phyloP scores from a whole-genome alignment of 1,284 basidiomycete genomes.

The Microstroma glucosiphilum region DNA sequence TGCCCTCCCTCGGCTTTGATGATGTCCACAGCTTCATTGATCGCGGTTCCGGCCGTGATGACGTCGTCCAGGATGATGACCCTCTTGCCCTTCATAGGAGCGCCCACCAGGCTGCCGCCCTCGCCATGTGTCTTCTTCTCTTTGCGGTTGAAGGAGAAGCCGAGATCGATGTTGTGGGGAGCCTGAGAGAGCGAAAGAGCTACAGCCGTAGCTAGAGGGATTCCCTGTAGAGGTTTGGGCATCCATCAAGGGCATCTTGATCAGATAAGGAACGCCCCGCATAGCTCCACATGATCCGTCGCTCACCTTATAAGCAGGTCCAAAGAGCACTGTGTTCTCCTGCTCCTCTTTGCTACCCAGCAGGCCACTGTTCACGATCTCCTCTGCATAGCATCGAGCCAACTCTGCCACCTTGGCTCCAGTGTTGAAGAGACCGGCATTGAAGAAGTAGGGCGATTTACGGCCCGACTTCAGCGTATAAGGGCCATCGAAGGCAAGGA shows the following conservation, averaged over 20 bases:
- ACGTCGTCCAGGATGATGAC: conserved; percentile 86
- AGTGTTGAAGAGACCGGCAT: conserved; percentile 75
- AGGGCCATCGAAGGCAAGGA: conserved; percentile 47
- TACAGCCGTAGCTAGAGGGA: conserved; percentile 84
- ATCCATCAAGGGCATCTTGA: not conserved
- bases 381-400: conserved; percentile 74
- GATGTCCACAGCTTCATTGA: conserved; percentile 46
- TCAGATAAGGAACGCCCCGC: not conserved
- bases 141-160: conserved; percentile 88
- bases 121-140: conserved; percentile 95
- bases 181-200: conserved; percentile 63
- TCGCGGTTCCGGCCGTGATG: conserved; percentile 71
- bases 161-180: conserved; percentile 64
- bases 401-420: conserved; percentile 74
- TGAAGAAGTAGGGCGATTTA: conserved; percentile 92
- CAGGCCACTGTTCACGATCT: conserved; percentile 58
- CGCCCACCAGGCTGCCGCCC: conserved; percentile 87
- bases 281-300: no score
- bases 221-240: conserved; percentile 57
- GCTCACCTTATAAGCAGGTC: conserved; percentile 80
- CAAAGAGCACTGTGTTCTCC: conserved; percentile 72
- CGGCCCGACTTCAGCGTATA: conserved; percentile 72
- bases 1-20: conserved; percentile 31
- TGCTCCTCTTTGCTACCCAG: not conserved
- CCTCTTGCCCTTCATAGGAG: conserved; percentile 69